Conservation (phyloP, 371 early-diverging fungal genomes). For the Entomophthora muscae region DNA sequence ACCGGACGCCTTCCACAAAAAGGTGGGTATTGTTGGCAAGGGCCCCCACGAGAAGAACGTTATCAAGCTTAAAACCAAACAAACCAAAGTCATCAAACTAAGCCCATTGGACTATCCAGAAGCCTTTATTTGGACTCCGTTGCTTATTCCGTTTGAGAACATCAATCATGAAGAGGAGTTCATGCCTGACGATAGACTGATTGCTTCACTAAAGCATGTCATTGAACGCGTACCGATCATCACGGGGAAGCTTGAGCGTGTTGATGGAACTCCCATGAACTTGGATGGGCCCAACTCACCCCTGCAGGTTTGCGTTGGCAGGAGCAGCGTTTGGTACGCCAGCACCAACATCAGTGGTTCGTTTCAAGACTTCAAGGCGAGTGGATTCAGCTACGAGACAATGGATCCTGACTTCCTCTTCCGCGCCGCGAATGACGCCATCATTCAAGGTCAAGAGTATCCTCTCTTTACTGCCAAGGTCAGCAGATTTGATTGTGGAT, state of each 20-base stretch:
- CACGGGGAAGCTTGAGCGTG: background rate
- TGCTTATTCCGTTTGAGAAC: background rate
- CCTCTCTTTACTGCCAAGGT: background rate
- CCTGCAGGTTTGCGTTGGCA: background rate
- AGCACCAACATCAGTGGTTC: background rate
- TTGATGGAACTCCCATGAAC: background rate
- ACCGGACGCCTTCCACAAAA: background rate
- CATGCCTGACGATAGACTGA: background rate
- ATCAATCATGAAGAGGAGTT: background rate
- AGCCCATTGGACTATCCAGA: background rate
- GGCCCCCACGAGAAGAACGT: background rate
- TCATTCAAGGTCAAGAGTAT: background rate
- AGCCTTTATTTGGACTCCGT: background rate
- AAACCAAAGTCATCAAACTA: background rate
- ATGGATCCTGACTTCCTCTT: background rate
- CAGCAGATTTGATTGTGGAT: background rate
- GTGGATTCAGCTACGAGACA: background rate
- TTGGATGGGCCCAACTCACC: background rate
- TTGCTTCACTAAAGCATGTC: background rate
- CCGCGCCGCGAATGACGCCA: background rate
- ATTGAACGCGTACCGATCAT: background rate
- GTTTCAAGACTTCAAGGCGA: background rate
- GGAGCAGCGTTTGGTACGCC: background rate
- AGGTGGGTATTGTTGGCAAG: background rate
- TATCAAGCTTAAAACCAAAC: background rate